phyloP scores from a whole-genome alignment of 2,329 filamentous ascomycete species.

The Colletotrichum sp. region DNA sequence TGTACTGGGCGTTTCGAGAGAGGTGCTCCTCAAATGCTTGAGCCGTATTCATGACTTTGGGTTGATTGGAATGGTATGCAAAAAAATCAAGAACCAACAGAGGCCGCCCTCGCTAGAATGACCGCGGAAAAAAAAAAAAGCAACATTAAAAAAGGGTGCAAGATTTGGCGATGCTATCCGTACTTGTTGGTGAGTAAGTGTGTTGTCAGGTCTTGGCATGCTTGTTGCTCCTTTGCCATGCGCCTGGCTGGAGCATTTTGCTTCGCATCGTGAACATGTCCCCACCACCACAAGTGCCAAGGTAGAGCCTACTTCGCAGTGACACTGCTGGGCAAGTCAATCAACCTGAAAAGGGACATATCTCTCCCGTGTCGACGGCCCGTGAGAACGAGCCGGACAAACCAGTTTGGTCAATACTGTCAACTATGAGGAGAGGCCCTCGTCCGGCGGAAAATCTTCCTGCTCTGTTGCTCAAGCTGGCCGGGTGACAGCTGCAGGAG shows the following conservation, averaged over 20 bases:
- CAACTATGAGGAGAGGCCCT: neutral
- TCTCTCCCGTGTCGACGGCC: neutral
- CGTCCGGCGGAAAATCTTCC: neutral
- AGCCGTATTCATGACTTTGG: neutral
- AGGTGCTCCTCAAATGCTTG: neutral
- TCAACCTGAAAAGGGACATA: neutral
- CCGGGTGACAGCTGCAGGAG: neutral
- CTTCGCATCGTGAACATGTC: neutral
- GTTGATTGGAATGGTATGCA: neutral
- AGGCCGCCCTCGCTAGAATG: neutral
- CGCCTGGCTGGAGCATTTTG: neutral
- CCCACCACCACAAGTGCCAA: neutral
- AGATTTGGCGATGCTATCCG: neutral
- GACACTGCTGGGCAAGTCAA: neutral
- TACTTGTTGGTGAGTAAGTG: neutral
- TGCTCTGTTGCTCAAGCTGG: neutral
- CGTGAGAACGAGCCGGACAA: neutral
- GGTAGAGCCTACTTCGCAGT: neutral
- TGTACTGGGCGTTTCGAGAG: neutral
- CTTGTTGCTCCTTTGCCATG: neutral
- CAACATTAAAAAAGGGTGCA: neutral
- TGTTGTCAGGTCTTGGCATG: neutral
- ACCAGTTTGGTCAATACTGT: neutral
- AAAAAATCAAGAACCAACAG: neutral
- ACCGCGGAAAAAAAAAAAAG: neutral